Base-by-base conservation (phyloP, 805 yeast species). In the Metschnikowia peoriensis region DNA sequence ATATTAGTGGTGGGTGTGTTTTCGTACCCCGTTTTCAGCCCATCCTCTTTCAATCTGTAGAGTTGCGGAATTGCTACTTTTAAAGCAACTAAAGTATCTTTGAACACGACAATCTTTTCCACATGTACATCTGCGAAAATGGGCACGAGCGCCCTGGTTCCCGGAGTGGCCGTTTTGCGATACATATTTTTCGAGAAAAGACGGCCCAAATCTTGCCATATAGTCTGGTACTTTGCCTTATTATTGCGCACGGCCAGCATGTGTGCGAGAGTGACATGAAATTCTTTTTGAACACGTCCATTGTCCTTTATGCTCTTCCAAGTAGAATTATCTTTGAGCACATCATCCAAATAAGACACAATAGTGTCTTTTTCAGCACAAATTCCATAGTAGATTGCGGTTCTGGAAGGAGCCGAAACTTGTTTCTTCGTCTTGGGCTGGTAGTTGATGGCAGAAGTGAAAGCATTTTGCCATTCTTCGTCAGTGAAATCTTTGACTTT, bases 231-330 rank as follows among this genome's bases (percentile, higher is more conserved):
- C n/a, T 57, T 32, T 12, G 51, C 53, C 37, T 50, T 48, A n/a
- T 63, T 59, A 16, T 44, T 38, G 7, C 42, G 27, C 15, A 50
- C 47, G 8, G 50, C 35, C 43, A 9, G 17, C 29, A 58, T 38
- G 62, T 88, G 96, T 5, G 81, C 73, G 42, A 88, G 62, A 0
- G 96, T 89, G 2, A 88, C 79, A 62, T 89, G 96, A 58, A 88
- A 84, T 29, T 74, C 74, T 0, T 63, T 47, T 56, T 83, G 89
- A 0, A 85, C 65, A 35, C 83, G 67, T 1, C 66, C 62, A 0
- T 45, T 50, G 1, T 62, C 48, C 35, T 69, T 57, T 11, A 81
- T 52, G 3, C 35, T 38, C 35, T 51, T 44, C 69, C 69, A 71
- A 22, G 62, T 52, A 7, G 29, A 16, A 28, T 52, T 50, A 8